Base-by-base conservation (phyloP, 805 yeast species). In the Naumovozyma castellii region DNA sequence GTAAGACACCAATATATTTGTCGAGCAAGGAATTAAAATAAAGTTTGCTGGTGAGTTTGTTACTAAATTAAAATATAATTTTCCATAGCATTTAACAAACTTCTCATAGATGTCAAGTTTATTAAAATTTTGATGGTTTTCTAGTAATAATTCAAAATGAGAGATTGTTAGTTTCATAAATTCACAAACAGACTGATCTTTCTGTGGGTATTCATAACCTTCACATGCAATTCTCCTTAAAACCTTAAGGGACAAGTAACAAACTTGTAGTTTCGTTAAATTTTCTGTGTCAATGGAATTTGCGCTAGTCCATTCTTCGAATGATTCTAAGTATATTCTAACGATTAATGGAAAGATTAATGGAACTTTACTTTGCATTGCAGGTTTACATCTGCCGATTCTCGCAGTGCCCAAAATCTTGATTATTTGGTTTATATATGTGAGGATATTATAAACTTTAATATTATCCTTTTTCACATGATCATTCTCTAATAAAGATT, bases 311-410 rank as follows among this genome's bases (percentile, higher is more conserved):
- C 94, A 85, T 38, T 68, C 67, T 36, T 75, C 73, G 52, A 82
- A 83, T 41, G 74, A 74, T 15, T 65, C 55, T 16, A 69, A 49
- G 57, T 87, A 87, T 37, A 79, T 62, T 41, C 75, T 72, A 18
- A 78, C 71, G 30, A 86, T 57, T 2, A 75, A 63, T 0, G 81
- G 77, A 8, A 80, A 68, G 2, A 88, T 61, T 3, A 74, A 59
- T 0, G 85, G 84, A 0, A 84, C 73, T 44, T 82, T 78, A 36
- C 75, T 66, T 55, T 82, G 92, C 73, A 87, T 70, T 0, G 86
- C 84, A 17, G 79, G 78, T 50, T 84, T 73, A 2, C 90, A 76
- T 45, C 85, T 73, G 5, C 97, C 97, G 28, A 90, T 84, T 48
- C 88, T 69, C 1, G 88, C 87, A 40, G 80, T 65, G 1, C 88